Evolutionary conservation across 345 rosid species (phyloP), one percentile per base, ranked within the genome.

Genomic region (Gossypium anomalum): DNA sequence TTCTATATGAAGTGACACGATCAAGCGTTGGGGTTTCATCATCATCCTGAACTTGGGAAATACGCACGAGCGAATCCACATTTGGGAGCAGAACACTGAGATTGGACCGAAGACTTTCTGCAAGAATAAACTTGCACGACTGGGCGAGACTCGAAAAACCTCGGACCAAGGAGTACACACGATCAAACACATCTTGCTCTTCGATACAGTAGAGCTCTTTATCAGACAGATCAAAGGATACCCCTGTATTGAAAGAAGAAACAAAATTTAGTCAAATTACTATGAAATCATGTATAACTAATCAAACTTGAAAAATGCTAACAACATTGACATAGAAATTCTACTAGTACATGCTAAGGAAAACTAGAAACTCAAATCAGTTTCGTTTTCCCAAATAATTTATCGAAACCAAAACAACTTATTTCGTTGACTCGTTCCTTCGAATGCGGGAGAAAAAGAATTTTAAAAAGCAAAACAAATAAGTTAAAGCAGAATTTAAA

Each of bases 31-130:
- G 77, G 69, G 81, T 76, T 59, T 80, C 86, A 62, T 62, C 47
- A 59, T 80, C 91, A 23, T 87, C 93, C 74, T 86, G 89, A 43
- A 70, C 85, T 59, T 80, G 90, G 19, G 83, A 81, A 57, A 77
- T 76, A 22, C 98, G 83, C 0, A 92, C 86, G 12, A 93, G 90
- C 0, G 92, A 88, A 85, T 93, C 99, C 1, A 95, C 88, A 76
- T 89, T 95, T 9, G 98, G 99, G 53, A 95, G 97, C 68, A 95
- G 96, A 78, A 95, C 98, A 67, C 93, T 90, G 53, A 95, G 82
- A 73, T 95, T 95, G 70, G 98, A 93, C 34, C 99, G 83, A 4
- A 95, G 91, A 75, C 92, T 90, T 82, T 95, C 99, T 0, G 89
- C 87, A 53, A 90, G 84, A 77, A 84, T 88, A 78, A 83, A 82